A percentile compares a stretch with the other conserved stretches of the same genome.
Conservation (phyloP, 495 filamentous ascomycete species). For the Trichoderma erinaceum region DNA sequence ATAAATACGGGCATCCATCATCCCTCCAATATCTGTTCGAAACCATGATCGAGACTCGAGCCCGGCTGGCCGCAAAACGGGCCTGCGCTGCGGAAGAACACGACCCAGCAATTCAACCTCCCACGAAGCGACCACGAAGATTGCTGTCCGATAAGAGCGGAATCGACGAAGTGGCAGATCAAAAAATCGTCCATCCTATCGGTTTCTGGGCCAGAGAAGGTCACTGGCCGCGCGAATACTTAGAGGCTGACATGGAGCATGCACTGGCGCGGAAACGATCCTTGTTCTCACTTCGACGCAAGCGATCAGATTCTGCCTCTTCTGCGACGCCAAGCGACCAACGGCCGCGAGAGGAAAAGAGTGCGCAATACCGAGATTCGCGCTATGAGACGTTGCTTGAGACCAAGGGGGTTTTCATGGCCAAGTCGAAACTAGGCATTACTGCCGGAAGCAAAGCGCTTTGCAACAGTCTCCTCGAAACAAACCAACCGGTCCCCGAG, state of each 20-base stretch:
- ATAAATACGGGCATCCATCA: too few species aligned
- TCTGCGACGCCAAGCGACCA: conserved; percentile 36
- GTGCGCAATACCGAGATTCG: conserved; percentile 32
- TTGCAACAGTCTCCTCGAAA: neutral
- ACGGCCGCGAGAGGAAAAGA: conserved; percentile 38
- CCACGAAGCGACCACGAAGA: too few species aligned
- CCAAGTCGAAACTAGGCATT: neutral
- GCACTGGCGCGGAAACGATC: conserved; percentile 28
- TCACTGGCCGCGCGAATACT: conserved; percentile 29
- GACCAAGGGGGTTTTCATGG: conserved; percentile 38
- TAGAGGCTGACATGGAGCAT: conserved; percentile 16
- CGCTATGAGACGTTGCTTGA: conserved; percentile 30
- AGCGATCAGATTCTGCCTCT: conserved; percentile 32
- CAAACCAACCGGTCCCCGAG: neutral
- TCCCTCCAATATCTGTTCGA: too few species aligned
- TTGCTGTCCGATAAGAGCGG: too few species aligned
- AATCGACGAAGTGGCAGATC: too few species aligned
- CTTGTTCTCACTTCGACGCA: conserved; percentile 18
- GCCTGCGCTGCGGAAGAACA: too few species aligned
- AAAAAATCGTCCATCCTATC: neutral
- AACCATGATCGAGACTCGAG: too few species aligned
- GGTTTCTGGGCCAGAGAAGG: conserved; percentile 25
- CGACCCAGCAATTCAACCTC: too few species aligned
- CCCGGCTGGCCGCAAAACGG: too few species aligned
- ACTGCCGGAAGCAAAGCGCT: neutral